Conservation (phyloP, 2,329 filamentous ascomycete species). For the Seiridium cupressi region DNA sequence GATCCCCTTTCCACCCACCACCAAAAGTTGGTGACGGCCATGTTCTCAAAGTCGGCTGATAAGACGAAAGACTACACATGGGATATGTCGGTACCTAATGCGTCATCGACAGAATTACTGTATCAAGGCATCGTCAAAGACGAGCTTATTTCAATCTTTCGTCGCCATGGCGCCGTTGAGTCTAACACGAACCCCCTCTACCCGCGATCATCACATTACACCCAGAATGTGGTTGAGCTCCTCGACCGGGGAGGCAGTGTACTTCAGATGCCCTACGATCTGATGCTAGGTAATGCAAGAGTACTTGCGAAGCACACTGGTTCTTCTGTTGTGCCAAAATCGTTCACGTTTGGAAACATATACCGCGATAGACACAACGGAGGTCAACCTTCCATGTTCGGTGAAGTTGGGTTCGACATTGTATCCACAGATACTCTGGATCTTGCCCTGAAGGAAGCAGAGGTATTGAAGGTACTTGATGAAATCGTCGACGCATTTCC, state of each 20-base stretch:
- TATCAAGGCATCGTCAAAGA: constrained; percentile 73
- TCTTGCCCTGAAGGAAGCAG: constrained; percentile 85
- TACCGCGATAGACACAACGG: constrained; percentile 78
- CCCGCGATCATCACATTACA: constrained; percentile 78
- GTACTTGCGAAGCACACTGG: constrained; percentile 70
- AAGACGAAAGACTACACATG: constrained; percentile 79
- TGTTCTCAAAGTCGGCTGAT: constrained; percentile 75
- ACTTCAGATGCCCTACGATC: constrained; percentile 89
- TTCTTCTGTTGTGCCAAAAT: constrained; percentile 66
- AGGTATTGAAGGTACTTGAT: constrained; percentile 90
- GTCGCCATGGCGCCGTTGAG: constrained; percentile 86
- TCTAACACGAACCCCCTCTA: constrained; percentile 72
- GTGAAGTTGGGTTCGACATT: constrained; percentile 95
- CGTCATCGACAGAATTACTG: constrained; percentile 60
- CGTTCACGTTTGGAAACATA: constrained; percentile 84
- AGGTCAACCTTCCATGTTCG: constrained; percentile 77
- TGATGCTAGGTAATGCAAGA: constrained; percentile 85
- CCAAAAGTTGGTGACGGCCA: constrained; percentile 79
- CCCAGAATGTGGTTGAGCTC: constrained; percentile 72
- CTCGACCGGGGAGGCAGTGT: constrained; percentile 83
- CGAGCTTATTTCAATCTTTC: constrained; percentile 74
- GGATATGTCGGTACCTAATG: constrained; percentile 63
- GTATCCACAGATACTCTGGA: constrained; percentile 81
- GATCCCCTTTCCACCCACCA: constrained; percentile 87
- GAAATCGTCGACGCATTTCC: constrained; percentile 84